These are phyloP conservation scores for Pseudonectria buxi DNA, from an alignment of 2,329 filamentous ascomycete genomes.

Conservation along the genomic window DNA sequence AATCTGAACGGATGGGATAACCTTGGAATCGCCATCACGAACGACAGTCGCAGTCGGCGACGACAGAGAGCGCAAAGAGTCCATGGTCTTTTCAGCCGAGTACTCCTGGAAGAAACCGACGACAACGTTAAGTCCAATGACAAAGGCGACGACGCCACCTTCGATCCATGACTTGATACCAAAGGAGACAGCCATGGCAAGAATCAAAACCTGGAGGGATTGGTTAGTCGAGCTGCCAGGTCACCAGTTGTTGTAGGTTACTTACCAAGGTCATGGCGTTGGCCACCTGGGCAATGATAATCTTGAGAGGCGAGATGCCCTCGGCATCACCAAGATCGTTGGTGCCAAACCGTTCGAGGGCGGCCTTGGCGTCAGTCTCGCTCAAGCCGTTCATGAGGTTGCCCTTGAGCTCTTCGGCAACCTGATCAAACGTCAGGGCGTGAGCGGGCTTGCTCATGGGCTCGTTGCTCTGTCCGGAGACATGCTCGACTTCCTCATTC, in stretches of 20 bases:
- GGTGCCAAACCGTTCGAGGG: conserved; percentile 47
- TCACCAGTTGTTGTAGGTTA: background rate
- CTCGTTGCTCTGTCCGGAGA: conserved; percentile 29
- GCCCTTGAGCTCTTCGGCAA: conserved; percentile 46
- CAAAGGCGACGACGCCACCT: conserved; percentile 37
- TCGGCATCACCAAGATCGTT: conserved; percentile 47
- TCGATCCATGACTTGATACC: conserved; percentile 46
- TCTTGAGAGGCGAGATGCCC: conserved; percentile 49
- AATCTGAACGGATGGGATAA: conserved; percentile 35
- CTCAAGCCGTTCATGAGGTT: conserved; percentile 49
- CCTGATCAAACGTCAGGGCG: conserved; percentile 40
- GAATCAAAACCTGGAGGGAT: conserved; percentile 39
- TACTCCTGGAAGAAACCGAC: conserved; percentile 44
- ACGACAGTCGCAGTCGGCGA: conserved; percentile 38
- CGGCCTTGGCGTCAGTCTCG: conserved; percentile 40
- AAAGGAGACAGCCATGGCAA: conserved; percentile 50
- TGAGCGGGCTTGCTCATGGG: conserved; percentile 51
- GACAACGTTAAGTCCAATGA: conserved; percentile 51
- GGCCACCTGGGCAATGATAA: conserved; percentile 48
- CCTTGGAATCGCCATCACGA: conserved; percentile 34
- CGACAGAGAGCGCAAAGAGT: conserved; percentile 37
- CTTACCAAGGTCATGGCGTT: conserved; percentile 51
- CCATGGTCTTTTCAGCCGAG: conserved; percentile 43
- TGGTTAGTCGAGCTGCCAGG: background rate
- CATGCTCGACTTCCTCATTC: conserved; percentile 16